Evolutionary conservation across 805 yeast genomes (phyloP), one percentile per base, ranked within the genome.

Genomic region (Wickerhamiella slavikovae): DNA sequence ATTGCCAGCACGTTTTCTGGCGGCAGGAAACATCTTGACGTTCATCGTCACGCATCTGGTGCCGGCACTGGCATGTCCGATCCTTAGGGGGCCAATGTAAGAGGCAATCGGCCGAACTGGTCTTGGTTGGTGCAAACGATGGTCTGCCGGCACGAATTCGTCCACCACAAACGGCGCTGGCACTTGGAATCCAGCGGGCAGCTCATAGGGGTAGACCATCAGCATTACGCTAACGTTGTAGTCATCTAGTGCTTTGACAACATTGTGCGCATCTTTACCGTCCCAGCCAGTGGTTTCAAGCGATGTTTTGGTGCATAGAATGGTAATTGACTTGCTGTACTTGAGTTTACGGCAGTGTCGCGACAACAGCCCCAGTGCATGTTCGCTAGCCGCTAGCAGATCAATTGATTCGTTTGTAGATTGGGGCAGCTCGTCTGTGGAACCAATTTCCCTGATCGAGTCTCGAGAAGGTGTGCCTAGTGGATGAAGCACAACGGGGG

Each of bases 61-160:
- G 1, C 40, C 25, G 4, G 47, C 34, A 35, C 57, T 53, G 1
- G 36, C 32, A 22, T 38, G 31, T 2, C 73, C 75, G 11, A 71
- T 39, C 15, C 67, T 43, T 3, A 73, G 47, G 8, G 50, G 51
- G 2, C 75, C 75, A 13, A 47, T 45, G 43, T 58, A 70, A 0
- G 54, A 39, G 15, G 48, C 47, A 3, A 64, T 47, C 1, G 80
- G 73, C 22, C 58, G 52, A 1, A 62, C 62, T 17, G n/a, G n/a
- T n/a, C n/a, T n/a, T n/a, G n/a, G n/a, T n/a, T n/a, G n/a, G n/a
- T n/a, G n/a, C n/a, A n/a, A n/a, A n/a, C n/a, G n/a, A n/a, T n/a
- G n/a, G n/a, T n/a, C n/a, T n/a, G n/a, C n/a, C n/a, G n/a, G n/a
- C n/a, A n/a, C n/a, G n/a, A n/a, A n/a, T n/a, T n/a, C n/a, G n/a